Base-by-base conservation (phyloP, 768 basidiomycete genomes). In the Coprinellus micaceus region DNA sequence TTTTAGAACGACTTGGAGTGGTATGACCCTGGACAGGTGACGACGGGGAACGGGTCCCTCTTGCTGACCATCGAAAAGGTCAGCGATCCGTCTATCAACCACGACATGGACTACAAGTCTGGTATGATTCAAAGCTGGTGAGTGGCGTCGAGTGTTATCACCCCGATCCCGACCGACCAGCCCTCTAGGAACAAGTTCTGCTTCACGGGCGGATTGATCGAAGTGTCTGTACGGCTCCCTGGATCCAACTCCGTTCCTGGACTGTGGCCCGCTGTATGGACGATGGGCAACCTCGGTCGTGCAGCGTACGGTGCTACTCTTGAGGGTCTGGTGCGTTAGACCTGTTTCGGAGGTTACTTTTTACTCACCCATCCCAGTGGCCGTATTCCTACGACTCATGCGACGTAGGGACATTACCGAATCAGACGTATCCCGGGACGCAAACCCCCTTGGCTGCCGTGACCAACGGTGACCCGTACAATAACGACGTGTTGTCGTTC, bases 401-500 rank as follows among this genome's bases (percentile, higher is more conserved):
- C 66, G 91, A 94, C 64, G 80, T 90, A 9, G 91, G 92, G 2
- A 93, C 91, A 1, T 70, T 89, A 3, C 74, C 81, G 9, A 93
- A 92, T 67, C 94, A 96, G 68, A 82, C 86, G 10, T 68, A 83
- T 61, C 83, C 86, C 54, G 88, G 82, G 13, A 71, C 67, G 15
- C 58, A 57, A 26, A 79, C 40, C 2, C 88, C 88, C n/a, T 58
- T 72, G 3, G 76, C 78, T n/a, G 78, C 82, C 3, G 79, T 57
- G 48, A 61, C 68, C 36, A 70, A 73, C 4, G 77, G 77, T 19
- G 78, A 80, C 53, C 72, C 73, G 0, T 65, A 43, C 10, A 68
- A 81, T 58, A 68, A 73, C 55, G 71, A 77, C 52, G 66, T 66
- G 51, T 54, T 77, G 74, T 90, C 88, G 1, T 92, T 76, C 66